Conservation (phyloP, 1,284 basidiomycete species). For the Trametes versicolor region DNA sequence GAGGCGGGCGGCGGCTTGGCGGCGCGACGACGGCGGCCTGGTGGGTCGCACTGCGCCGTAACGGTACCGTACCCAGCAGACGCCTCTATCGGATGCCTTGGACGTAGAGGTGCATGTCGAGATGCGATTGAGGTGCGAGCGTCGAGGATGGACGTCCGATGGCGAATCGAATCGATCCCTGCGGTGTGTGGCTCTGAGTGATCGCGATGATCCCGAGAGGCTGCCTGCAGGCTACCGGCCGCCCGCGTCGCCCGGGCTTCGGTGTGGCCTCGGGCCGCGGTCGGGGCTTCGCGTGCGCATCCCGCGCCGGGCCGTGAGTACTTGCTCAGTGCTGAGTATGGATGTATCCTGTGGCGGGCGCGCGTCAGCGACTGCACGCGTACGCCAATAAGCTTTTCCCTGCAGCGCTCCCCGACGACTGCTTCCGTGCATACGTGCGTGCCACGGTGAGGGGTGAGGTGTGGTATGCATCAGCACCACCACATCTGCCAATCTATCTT, state of each 20-base stretch:
- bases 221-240: slow-evolving; percentile 15
- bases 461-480: background rate
- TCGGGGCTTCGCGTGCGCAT: background rate
- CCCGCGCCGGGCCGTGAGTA: background rate
- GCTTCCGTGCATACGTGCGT: background rate
- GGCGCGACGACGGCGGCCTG: background rate
- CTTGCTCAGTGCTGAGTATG: background rate
- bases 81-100: background rate
- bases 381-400: background rate
- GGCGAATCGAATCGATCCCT: background rate
- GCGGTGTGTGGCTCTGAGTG: background rate
- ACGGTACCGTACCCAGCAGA: too few relatives aligned
- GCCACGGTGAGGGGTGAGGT: background rate
- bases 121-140: too few relatives aligned
- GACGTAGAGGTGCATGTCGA: background rate
- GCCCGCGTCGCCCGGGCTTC: background rate
- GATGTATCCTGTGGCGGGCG: background rate
- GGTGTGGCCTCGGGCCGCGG: background rate
- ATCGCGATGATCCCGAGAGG: background rate
- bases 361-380: background rate
- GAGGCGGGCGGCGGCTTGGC: slow-evolving; percentile 6
- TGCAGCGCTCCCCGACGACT: background rate
- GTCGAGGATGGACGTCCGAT: too few relatives aligned
- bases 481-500: slow-evolving; percentile 3
- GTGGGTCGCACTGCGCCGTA: background rate